Conservation (phyloP, 1,284 basidiomycete species). For the Crocinoboletus sp. region DNA sequence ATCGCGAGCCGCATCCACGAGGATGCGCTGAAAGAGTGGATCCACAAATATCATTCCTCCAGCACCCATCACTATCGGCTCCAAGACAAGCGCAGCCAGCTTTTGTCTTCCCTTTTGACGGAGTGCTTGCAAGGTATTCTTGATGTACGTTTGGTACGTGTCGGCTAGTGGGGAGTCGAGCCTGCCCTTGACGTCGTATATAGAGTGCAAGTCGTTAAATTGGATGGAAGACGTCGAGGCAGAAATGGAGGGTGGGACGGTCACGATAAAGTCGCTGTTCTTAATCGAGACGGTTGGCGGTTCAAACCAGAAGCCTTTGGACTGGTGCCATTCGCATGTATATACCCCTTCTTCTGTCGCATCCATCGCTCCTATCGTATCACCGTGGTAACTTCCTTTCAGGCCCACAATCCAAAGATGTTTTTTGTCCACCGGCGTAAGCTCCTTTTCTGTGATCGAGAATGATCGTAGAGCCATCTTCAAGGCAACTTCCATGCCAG, state of each 20-base stretch:
- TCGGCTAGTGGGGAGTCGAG: conserved; percentile 57
- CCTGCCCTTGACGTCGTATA: conserved; percentile 74
- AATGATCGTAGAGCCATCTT: conserved; percentile 94
- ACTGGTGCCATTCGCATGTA: conserved; percentile 95
- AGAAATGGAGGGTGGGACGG: conserved; percentile 52
- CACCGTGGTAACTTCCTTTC: conserved; percentile 95
- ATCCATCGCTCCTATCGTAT: conserved; percentile 98
- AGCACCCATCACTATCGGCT: conserved; percentile 93
- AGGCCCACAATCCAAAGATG: conserved; percentile 82
- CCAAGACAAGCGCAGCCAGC: conserved; percentile 78
- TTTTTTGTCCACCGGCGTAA: conserved; percentile 41
- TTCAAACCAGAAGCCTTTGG: conserved; percentile 93
- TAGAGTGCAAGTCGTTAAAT: conserved; percentile 49
- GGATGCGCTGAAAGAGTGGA: conserved; percentile 89
- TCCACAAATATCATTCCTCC: conserved; percentile 99
- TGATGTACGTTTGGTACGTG: conserved; percentile 64
- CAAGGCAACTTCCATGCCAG: conserved; percentile 93
- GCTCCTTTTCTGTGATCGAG: conserved; percentile 38
- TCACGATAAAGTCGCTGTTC: conserved; percentile 56
- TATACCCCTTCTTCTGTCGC: conserved; percentile 90
- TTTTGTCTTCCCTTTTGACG: conserved; percentile 36
- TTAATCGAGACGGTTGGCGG: conserved; percentile 75
- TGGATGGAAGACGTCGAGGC: conserved; percentile 24
- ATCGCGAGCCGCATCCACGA: conserved; percentile 78
- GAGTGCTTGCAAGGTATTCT: conserved; percentile 49